phyloP scores from a whole-genome alignment of 2,329 filamentous ascomycete genomes.

The Colletotrichum ledebouriae region DNA sequence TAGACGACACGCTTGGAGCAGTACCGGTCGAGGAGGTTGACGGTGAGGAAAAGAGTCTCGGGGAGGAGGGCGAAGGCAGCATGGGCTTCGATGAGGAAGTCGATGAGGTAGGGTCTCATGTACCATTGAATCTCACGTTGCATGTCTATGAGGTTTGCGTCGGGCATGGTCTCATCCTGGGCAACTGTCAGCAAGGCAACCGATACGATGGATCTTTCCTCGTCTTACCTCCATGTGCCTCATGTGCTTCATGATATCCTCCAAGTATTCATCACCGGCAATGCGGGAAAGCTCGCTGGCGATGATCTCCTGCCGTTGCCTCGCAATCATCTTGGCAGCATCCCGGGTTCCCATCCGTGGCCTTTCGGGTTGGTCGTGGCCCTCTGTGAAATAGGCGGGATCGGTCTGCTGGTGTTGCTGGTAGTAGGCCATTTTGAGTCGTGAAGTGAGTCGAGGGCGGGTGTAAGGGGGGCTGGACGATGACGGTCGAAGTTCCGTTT shows the following conservation, averaged over 20 bases:
- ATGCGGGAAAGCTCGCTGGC: slow-evolving; percentile 89
- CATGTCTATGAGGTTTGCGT: slow-evolving; percentile 98
- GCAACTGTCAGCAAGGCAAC: slow-evolving; percentile 8
- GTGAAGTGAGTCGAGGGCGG: slow-evolving; percentile 49
- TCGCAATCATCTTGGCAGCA: slow-evolving; percentile 81
- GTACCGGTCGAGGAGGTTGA: slow-evolving; percentile 97
- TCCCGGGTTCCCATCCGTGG: slow-evolving; percentile 78
- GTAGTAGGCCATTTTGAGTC: slow-evolving; percentile 62
- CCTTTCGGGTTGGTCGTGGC: slow-evolving; percentile 62
- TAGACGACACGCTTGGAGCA: slow-evolving; percentile 98
- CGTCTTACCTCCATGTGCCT: slow-evolving; percentile 85
- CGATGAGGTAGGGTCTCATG: slow-evolving; percentile 97
- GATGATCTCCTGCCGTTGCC: slow-evolving; percentile 88
- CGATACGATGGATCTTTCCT: not conserved
- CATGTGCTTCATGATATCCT: slow-evolving; percentile 96
- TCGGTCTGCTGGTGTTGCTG: slow-evolving; percentile 54
- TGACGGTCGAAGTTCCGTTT: slow-evolving; percentile 50
- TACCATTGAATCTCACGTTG: slow-evolving; percentile 99
- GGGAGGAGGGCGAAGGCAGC: slow-evolving; percentile 93
- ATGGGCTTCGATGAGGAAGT: slow-evolving; percentile 98
- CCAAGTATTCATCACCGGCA: slow-evolving; percentile 90
- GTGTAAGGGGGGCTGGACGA: slow-evolving; percentile 43
- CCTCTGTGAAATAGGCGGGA: slow-evolving; percentile 68
- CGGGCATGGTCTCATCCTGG: slow-evolving; percentile 86
- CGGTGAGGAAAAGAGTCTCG: slow-evolving; percentile 93